Conservation (phyloP, 257 asterid species). For the Salvia rosmarinus region DNA sequence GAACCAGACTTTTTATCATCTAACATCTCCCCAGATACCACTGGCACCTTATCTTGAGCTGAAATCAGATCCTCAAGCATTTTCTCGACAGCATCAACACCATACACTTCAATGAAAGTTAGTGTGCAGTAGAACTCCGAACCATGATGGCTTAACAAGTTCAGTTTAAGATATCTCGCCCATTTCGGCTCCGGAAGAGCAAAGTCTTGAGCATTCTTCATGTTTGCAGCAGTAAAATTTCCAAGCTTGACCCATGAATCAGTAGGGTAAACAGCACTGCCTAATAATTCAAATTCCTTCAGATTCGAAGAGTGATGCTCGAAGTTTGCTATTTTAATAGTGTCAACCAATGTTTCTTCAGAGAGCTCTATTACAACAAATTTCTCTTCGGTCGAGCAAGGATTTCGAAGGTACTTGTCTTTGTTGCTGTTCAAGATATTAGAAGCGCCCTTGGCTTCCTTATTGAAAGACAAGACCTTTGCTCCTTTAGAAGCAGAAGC, state of each 20-base stretch:
- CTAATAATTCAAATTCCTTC: conserved; percentile 79
- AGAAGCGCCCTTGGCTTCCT: conserved; percentile 96
- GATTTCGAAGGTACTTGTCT: conserved; percentile 95
- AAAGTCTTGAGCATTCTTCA: conserved; percentile 75
- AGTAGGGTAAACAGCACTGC: conserved; percentile 88
- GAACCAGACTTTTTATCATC: conserved; percentile 47
- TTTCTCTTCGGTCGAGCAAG: conserved; percentile 88
- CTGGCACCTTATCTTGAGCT: conserved; percentile 57
- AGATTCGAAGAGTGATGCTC: conserved; percentile 92
- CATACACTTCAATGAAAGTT: conserved; percentile 83
- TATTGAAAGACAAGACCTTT: conserved; percentile 79
- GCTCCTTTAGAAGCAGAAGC: conserved; percentile 97
- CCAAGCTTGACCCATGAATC: conserved; percentile 86
- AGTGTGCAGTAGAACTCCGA: conserved; percentile 93
- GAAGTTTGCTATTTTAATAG: conserved; percentile 77
- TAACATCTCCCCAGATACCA: conserved; percentile 45
- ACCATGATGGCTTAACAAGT: conserved; percentile 75
- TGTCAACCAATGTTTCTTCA: conserved; percentile 84
- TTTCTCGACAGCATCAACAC: conserved; percentile 95
- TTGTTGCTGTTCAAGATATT: conserved; percentile 81
- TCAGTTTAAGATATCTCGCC: conserved; percentile 81
- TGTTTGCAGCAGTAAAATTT: conserved; percentile 73
- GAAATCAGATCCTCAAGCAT: conserved; percentile 92
- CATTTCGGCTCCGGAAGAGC: conserved; percentile 87
- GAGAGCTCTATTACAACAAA: conserved; percentile 90